A percentile compares a stretch with the other conserved stretches of the same genome.
Conservation (phyloP, 768 basidiomycete species). For the Astraeus odoratus region DNA sequence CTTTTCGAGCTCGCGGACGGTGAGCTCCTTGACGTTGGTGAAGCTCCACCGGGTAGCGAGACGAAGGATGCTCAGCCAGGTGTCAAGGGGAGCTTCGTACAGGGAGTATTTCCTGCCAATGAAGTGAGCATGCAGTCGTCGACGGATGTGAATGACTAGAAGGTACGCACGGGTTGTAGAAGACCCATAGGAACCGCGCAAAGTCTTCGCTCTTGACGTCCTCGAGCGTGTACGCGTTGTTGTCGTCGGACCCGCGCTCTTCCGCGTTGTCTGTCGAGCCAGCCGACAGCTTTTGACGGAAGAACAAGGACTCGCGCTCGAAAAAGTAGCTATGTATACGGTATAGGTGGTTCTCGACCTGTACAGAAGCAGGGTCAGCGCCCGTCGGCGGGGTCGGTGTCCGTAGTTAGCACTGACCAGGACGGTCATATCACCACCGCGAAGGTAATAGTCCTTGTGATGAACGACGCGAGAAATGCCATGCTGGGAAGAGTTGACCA, state of each 20-base stretch:
- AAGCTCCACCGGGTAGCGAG: slow-evolving; percentile 38
- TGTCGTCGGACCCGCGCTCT: slow-evolving; percentile 32
- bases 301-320: slow-evolving; percentile 48
- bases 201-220: slow-evolving; percentile 43
- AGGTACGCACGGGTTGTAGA: slow-evolving; percentile 53
- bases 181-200: slow-evolving; percentile 51
- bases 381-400: neutral
- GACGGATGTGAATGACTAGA: neutral
- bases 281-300: slow-evolving; percentile 30
- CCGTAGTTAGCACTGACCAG: slow-evolving; percentile 34
- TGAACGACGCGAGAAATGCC: slow-evolving; percentile 28
- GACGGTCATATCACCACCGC: slow-evolving; percentile 52
- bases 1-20: slow-evolving; percentile 33
- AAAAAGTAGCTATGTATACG: slow-evolving; percentile 59
- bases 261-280: slow-evolving; percentile 26
- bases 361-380: slow-evolving; percentile 11
- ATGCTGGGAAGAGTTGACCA: slow-evolving; percentile 19
- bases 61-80: slow-evolving; percentile 36
- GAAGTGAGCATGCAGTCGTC: neutral
- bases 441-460: slow-evolving; percentile 46
- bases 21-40: slow-evolving; percentile 31
- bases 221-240: slow-evolving; percentile 38
- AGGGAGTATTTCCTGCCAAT: slow-evolving; percentile 28
- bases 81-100: slow-evolving; percentile 32
- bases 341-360: slow-evolving; percentile 55